These are phyloP conservation scores for Candolleomyces efflorescens DNA, from an alignment of 768 basidiomycete species.

Conservation along the genomic window DNA sequence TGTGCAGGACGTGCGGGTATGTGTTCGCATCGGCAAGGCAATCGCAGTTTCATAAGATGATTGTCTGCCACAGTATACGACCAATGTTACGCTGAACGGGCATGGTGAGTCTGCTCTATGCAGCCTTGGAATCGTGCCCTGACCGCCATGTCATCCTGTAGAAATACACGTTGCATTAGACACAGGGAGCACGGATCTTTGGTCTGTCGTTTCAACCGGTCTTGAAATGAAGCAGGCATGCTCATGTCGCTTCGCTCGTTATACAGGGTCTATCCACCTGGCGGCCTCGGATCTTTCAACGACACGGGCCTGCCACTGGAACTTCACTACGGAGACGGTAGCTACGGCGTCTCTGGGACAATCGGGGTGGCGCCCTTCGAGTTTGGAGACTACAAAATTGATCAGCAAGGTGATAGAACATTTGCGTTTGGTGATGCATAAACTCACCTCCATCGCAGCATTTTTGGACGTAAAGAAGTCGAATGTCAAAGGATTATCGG, in stretches of 20 bases:
- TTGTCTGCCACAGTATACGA: constrained; percentile 21
- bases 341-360: constrained; percentile 28
- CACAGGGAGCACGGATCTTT: constrained; percentile 35
- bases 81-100: constrained; percentile 27
- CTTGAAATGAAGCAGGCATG: too few relatives aligned
- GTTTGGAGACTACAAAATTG: constrained; percentile 26
- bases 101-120: constrained; percentile 8
- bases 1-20: background rate
- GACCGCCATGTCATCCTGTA: background rate
- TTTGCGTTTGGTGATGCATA: background rate
- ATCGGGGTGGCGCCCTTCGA: constrained; percentile 28
- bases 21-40: background rate
- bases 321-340: constrained; percentile 31
- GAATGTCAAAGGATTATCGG: constrained; percentile 10
- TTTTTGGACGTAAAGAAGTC: constrained; percentile 23
- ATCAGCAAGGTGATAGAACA: constrained; percentile 12
- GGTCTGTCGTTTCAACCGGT: constrained; percentile 16
- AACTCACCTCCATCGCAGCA: constrained; percentile 8
- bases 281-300: constrained; percentile 29
- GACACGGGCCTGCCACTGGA: constrained; percentile 24
- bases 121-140: background rate
- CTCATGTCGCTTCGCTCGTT: background rate
- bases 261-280: constrained; percentile 31
- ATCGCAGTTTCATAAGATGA: background rate
- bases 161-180: constrained; percentile 31